Evolutionary conservation across 2,329 filamentous ascomycete genomes (phyloP).

Genomic region (Salinomyces thailandicus): DNA sequence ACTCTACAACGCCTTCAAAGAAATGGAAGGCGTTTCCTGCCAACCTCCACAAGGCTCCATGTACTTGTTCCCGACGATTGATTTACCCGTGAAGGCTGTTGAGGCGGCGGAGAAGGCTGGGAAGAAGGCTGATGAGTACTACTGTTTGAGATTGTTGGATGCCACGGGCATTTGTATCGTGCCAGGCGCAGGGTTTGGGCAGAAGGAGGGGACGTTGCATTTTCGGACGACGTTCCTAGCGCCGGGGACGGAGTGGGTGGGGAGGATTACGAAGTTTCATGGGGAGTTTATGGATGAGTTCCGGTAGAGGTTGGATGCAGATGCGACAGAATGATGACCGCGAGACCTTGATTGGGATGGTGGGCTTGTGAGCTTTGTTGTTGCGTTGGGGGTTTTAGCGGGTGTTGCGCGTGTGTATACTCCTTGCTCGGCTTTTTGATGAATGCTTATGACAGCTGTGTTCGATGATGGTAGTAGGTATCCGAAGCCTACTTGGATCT

Average conservation of each 20-base stretch:
- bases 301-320: too few relatives aligned
- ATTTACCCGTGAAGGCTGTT: conserved; percentile 62
- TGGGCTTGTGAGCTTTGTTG: too few relatives aligned
- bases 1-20: conserved; percentile 76
- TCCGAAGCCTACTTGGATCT: too few relatives aligned
- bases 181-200: conserved; percentile 84
- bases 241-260: conserved; percentile 90
- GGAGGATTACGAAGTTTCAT: conserved; percentile 81
- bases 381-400: too few relatives aligned
- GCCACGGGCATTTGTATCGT: conserved; percentile 92
- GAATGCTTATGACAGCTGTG: too few relatives aligned
- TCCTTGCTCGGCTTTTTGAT: too few relatives aligned
- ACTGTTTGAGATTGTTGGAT: conserved; percentile 82
- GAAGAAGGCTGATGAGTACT: conserved; percentile 80
- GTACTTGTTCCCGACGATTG: conserved; percentile 97
- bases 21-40: conserved; percentile 95
- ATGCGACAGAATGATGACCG: too few relatives aligned
- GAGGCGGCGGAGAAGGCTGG: conserved; percentile 64
- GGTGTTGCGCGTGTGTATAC: too few relatives aligned
- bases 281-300: conserved; percentile 81
- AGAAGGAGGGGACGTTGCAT: conserved; percentile 82
- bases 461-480: too few relatives aligned
- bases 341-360: too few relatives aligned
- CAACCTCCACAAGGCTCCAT: conserved; percentile 85
- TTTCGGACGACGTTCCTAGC: conserved; percentile 96